A percentile compares a stretch with the other conserved stretches of the same genome.
These are phyloP conservation scores for Aspergillus thermomutatus DNA, from an alignment of 2,329 filamentous ascomycete genomes.

Conservation along the genomic window DNA sequence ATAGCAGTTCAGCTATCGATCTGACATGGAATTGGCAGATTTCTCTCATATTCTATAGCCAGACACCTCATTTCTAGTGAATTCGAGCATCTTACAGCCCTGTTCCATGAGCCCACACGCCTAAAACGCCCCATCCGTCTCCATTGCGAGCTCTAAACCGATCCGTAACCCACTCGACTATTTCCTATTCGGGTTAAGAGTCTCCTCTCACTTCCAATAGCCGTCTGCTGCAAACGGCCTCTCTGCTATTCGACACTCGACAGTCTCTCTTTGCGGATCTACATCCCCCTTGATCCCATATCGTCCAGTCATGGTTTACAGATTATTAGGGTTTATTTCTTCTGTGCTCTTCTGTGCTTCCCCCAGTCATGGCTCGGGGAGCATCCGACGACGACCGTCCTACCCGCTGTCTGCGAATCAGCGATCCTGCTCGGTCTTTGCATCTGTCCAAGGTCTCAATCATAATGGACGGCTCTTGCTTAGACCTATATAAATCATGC, in stretches of 20 bases:
- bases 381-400: neutral
- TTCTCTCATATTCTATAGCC: neutral
- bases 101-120: neutral
- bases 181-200: neutral
- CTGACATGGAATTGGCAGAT: no score
- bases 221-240: conserved; percentile 3
- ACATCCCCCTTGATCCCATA: neutral
- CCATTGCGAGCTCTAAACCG: neutral
- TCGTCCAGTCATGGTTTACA: conserved; percentile 1
- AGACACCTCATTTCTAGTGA: neutral
- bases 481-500: conserved; percentile 8
- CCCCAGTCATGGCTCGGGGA: conserved; percentile 2
- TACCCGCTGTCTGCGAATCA: conserved; percentile 11
- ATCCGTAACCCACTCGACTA: neutral
- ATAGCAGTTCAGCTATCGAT: conserved; percentile 2
- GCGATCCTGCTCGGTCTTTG: conserved; percentile 3
- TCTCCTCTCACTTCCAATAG: conserved; percentile 3
- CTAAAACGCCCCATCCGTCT: neutral
- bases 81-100: neutral
- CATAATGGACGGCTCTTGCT: neutral
- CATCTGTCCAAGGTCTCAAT: neutral
- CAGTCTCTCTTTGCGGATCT: conserved; percentile 9
- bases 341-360: conserved; percentile 5
- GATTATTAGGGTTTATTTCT: conserved; percentile 10
- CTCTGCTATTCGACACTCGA: neutral